Conservation (phyloP, 208 protist species). For the Kentomonas sorsogonicus region DNA sequence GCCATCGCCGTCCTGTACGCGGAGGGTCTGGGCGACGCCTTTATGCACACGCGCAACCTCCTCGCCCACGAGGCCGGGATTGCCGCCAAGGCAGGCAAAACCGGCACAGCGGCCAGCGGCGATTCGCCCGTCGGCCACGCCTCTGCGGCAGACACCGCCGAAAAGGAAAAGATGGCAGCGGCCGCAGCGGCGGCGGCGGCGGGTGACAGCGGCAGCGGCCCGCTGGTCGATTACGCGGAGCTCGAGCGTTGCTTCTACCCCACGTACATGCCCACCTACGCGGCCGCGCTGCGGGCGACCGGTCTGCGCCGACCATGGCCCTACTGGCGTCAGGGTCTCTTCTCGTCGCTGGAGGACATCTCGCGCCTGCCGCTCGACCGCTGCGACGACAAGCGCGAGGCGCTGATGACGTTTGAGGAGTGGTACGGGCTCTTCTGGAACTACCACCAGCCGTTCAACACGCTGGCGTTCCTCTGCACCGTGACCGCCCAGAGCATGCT, state of each 20-base stretch:
- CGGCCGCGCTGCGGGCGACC: conserved; percentile 38
- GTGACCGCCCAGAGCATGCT: conserved; percentile 70
- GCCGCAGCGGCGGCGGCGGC: no score
- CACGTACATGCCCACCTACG: conserved; percentile 57
- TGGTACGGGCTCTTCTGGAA: conserved; percentile 89
- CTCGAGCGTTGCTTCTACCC: conserved; percentile 84
- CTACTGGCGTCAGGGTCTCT: conserved; percentile 65
- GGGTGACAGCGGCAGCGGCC: no score
- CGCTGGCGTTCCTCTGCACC: conserved; percentile 72
- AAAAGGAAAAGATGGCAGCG: no score
- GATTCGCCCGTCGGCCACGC: no score
- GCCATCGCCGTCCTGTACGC: conserved; percentile 82
- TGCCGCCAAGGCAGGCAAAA: no score
- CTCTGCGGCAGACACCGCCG: no score
- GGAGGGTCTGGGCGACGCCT: conserved; percentile 68
- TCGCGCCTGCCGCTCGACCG: conserved; percentile 75
- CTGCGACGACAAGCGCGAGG: conserved; percentile 58
- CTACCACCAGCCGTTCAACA: conserved; percentile 79
- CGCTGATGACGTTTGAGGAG: conserved; percentile 68
- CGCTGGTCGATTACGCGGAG: conserved; percentile 69
- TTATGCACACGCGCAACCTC: conserved; percentile 55
- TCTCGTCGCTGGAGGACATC: conserved; percentile 75
- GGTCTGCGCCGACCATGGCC: conserved; percentile 60
- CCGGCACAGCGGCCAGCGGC: no score
- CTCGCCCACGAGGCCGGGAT: no score